Percentiles rank a stretch among this genome's conserved stretches.
These are phyloP conservation scores for Prunus persica DNA, from an alignment of 306 rosid genomes.

Conservation along the genomic window Prunus_persica_NCBIv2 NC_034009.1:26608001-26608500, in stretches of 20 bases:
- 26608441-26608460: neutral
- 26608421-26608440: neutral
- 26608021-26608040: slow-evolving; percentile 93
- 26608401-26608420: neutral
- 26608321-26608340: slow-evolving; percentile 99
- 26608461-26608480: neutral
- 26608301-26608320: slow-evolving; percentile 90
- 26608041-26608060: slow-evolving; percentile 97
- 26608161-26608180: slow-evolving; percentile 98
- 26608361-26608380: slow-evolving; percentile 1
- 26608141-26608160: slow-evolving; percentile 41
- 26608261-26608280: slow-evolving; percentile 94
- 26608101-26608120: neutral
- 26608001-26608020: slow-evolving; percentile 76
- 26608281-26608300: slow-evolving; percentile 78
- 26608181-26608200: slow-evolving; percentile 78
- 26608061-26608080: slow-evolving; percentile 45
- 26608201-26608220: slow-evolving; percentile 94
- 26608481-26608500: neutral
- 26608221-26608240: slow-evolving; percentile 96
- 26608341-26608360: slow-evolving; percentile 95
- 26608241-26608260: slow-evolving; percentile 99
- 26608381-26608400: neutral
- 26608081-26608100: neutral
- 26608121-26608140: slow-evolving; percentile 6